Evolutionary conservation across 2,329 filamentous ascomycete species (phyloP), one percentile per base, ranked within the genome.

Genomic region (Dissoconium aciculare): DNA sequence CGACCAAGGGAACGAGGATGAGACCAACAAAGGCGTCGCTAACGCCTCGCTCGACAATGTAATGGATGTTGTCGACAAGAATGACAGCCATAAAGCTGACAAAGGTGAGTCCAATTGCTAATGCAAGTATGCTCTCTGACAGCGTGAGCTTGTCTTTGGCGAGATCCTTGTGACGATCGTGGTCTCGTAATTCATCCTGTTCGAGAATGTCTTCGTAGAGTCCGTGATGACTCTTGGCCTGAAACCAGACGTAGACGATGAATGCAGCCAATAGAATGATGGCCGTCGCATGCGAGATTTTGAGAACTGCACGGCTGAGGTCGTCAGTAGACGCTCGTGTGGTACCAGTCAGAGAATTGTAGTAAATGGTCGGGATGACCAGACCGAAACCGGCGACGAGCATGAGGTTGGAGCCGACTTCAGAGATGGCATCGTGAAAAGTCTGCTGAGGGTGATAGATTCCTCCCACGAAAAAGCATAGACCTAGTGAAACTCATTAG

Each of bases 381-480:
- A 66, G 52, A 28, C 58, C 62, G 50, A 64, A 40, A 15, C 71
- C 82, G 57, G 80, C 80, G 37, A 81, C 80, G 30, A 89, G 63
- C 12, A 91, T 60, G 19, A 89, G 56, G 6, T 79, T 80, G 30
- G 70, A 80, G 26, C 82, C 82, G 5, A 80, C 78, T 55, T 91
- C 82, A 46, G 74, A 79, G 38, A 91, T 70, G 4, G 74, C 73
- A 38, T 79, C 73, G 49, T 78, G 75, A 49, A 89, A 89, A 5
- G 60, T 64, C 46, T 82, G 69, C 44, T 80, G 71, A 8, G 78
- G 64, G 17, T 74, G 70, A 33, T 66, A 62, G 27, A 87, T 47
- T 10, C 82, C 82, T 17, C 80, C 79, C 14, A 75, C 67, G 43
- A 87, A 74, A 61, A 91, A 91, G 53, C 80, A 89, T 30, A 78